Evolutionary conservation across 2,329 filamentous ascomycete genomes (phyloP), one percentile per base, ranked within the genome.

Genomic region (Aspergillus nomiae): DNA sequence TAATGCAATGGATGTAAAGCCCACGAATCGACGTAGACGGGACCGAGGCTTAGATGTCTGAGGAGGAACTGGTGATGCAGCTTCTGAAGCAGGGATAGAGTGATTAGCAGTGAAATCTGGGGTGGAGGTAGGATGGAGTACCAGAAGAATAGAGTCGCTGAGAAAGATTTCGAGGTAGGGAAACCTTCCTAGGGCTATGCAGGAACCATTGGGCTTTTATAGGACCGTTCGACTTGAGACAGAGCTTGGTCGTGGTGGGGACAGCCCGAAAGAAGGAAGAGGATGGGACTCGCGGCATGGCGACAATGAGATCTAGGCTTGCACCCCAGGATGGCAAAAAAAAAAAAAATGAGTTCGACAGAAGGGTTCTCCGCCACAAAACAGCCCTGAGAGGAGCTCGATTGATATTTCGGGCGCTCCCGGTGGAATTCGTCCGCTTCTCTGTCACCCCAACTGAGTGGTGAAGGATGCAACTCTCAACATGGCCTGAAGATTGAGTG

Each of bases 1-100:
- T 38, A 74, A 54, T 4, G 76, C 76, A 58, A 80, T 73, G 4
- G 71, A 69, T 9, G 74, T 70, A 65, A 79, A 78, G 55, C 78
- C 77, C 24, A 76, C 57, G 58, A 75, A 65, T 56, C 77, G 76
- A 48, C 74, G 72, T 46, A 80, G 51, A 26, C 74, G 70, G 19
- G 75, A 77, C 36, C 66, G 69, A 14, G 70, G 67, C 58, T 71
- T 68, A 57, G 65, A 59, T 10, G 60, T 34, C 12, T 56, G 46
- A 19, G 65, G 59, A 11, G 30, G 55, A 32, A 46, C n/a, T 43
- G 48, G 28, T 19, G 46, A 43, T 41, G 54, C n/a, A 8, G 34
- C 46, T 43, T 50, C 32, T 50, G 19, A 51, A 32, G 48, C 10
- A 16, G 48, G 30, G 28, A 12, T 5, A 51, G 9, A 16, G 19